Base-by-base conservation (phyloP, 192 early-diverging fungal genomes). In the Phycomyces nitens region DNA sequence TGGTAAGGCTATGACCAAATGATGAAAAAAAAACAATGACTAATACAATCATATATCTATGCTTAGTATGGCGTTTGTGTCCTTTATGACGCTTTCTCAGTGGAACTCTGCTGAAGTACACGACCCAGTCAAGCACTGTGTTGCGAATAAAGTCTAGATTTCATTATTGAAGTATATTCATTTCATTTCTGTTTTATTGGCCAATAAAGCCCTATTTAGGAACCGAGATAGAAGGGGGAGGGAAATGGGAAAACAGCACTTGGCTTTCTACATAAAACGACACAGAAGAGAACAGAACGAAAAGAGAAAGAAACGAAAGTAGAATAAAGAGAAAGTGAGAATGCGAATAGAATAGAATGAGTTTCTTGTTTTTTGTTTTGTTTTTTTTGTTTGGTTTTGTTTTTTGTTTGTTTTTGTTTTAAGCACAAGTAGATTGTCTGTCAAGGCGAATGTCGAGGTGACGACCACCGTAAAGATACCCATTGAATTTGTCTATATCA, bases 391-490 rank as follows among this genome's bases (percentile, higher is more conserved):
- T 34, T n/a, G n/a, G n/a, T 34, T 34, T 34, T 34, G 29, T 34
- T 34, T 34, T 2, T 34, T 34, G 2, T 34, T 2, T 34, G n/a
- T 34, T 34, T 47, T n/a, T 57, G 29, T 12, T 38, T 39, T 57
- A 57, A n/a, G 55, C 55, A 39, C 14, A 5, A 14, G 60, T 39
- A 3, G 60, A 62, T 39, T 29, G 58, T 26, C 55, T 60, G 53
- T 78, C 80, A 15, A 79, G 44, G 20, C 67, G 58, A 15, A 81
- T 75, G 41, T 81, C 80, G n/a, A 81, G 62, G 38, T 58, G n/a
- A 15, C 80, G 66, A 9, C 77, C 77, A 20, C 80, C 80, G 60
- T 79, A 81, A n/a, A 76, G 57, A 43, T 78, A 81, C 16, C 77
- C 77, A 49, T 78, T 60, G 58, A 81, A 81, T 62, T 78, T 76